Base-by-base conservation (phyloP, 1,284 basidiomycete genomes). In the Thecaphora frezii region DNA sequence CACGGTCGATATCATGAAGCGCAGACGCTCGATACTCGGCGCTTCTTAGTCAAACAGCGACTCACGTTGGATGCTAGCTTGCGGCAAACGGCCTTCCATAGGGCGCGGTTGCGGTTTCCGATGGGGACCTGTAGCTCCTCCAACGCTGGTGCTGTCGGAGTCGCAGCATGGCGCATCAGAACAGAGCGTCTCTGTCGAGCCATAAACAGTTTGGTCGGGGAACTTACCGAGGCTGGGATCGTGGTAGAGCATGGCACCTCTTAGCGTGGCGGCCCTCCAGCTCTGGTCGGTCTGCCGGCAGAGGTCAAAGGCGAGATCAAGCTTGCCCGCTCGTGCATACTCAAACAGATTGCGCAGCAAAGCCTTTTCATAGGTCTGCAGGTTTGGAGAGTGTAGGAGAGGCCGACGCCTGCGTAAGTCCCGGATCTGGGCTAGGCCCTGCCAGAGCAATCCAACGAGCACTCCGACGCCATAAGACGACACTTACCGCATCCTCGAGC, bases 181-280 rank as follows among this genome's bases (percentile, higher is more conserved):
- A n/a, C n/a, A n/a, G n/a, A n/a, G 33, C 12, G 33, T 37, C n/a
- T 37, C 12, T 12, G 33, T 37, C 10, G 12, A n/a, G n/a, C 33
- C 33, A 37, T 37, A 12, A 10, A 12, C 33, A 37, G 13, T 10
- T 22, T 25, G n/a, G 19, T 57, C 63, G 36, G 51, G 23, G 44
- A 51, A 48, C 39, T 36, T 30, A 44, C 46, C 46, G 23, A 73
- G 41, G 8, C 33, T 21, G 0, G 74, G 69, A 22, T 74, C 67
- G 38, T 72, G 63, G 46, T 78, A 77, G 18, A 77, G 69, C 41
- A 76, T 66, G 16, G 89, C 87, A 2, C 91, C 92, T 5, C 88
- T 85, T 28, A 94, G 85, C 53, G 87, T 89, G 0, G 90, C 90
- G 0, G 91, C 90, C 26, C 91, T 84, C 93, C 93, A 97, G 3